These are phyloP conservation scores for Ustilago esculenta DNA, from an alignment of 1,284 basidiomycete genomes.

Conservation along the genomic window DNA sequence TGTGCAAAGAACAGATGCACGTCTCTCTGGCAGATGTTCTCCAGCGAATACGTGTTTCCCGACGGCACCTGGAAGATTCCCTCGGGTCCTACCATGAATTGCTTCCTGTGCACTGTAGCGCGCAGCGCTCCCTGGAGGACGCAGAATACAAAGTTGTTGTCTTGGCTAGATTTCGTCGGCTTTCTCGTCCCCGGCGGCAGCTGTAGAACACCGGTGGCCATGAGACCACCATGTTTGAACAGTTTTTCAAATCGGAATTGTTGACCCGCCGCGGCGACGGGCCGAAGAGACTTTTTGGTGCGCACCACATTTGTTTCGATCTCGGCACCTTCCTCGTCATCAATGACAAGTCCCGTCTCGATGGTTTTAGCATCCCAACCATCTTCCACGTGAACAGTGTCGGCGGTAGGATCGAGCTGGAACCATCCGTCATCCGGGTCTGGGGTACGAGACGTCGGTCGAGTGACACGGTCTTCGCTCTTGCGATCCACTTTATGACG, in stretches of 20 bases:
- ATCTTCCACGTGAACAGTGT: constrained; percentile 69
- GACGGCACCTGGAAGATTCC: constrained; percentile 87
- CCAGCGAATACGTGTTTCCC: constrained; percentile 90
- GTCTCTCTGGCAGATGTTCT: constrained; percentile 83
- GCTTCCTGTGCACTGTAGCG: constrained; percentile 81
- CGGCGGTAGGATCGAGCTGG: constrained; percentile 70
- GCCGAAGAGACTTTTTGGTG: constrained; percentile 19
- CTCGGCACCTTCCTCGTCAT: constrained; percentile 75
- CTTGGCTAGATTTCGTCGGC: constrained; percentile 86
- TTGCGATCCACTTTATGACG: constrained; percentile 23
- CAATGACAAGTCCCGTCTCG: constrained; percentile 76
- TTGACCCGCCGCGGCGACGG: constrained; percentile 69
- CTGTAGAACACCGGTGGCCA: constrained; percentile 86
- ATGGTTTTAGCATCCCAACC: constrained; percentile 87
- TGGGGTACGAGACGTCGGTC: constrained; percentile 65
- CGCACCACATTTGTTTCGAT: constrained; percentile 70
- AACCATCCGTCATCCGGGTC: constrained; percentile 28
- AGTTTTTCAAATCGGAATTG: constrained; percentile 90
- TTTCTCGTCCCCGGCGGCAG: constrained; percentile 83
- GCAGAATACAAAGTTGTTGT: constrained; percentile 85
- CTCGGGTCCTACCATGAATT: constrained; percentile 80
- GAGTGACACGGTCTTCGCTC: constrained; percentile 59
- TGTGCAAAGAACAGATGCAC: constrained; percentile 92
- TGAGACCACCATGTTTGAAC: constrained; percentile 90
- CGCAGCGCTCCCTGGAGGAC: constrained; percentile 78